Evolutionary conservation across 257 asterid species (phyloP), one percentile per base, ranked within the genome.

Genomic region (Hygrophila difformis): DNA sequence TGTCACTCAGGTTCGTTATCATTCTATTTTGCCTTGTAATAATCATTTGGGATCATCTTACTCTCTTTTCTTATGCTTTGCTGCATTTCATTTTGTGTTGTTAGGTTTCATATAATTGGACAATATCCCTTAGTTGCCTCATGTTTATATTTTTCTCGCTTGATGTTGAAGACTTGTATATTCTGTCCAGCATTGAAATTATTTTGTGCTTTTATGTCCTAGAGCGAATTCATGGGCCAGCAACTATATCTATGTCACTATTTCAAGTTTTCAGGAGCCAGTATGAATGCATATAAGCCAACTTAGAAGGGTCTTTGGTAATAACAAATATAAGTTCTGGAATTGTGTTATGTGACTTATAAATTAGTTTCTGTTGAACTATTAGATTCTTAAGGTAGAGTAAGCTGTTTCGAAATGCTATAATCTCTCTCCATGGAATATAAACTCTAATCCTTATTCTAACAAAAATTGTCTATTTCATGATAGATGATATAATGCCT

Each of bases 1-100:
- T 39, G 76, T 75, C 45, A 77, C 62, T 65, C 88, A 79, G 93
- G 98, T 89, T 49, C 66, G 81, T 47, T 51, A 26, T 57, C 10
- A 5, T 9, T 6, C 37, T 2, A 3, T 33, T 33, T 9, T 33
- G 37, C 10, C 2, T 33, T 33, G 37, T 9, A 33, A 10, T 33
- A 5, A 12, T 33, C 37, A 33, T 33, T 33, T 5, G 12, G n/a
- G 12, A 39, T 39, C 18, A 13, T 12, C 17, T 34, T 41, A 41
- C 33, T 18, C 20, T 54, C 55, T 39, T 31, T 48, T 33, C n/a
- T n/a, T n/a, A n/a, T n/a, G n/a, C n/a, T 39, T 31, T 47, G 46
- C 37, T 22, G 21, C 11, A 13, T 22, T 20, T 42, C 12, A 9
- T 22, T 54, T 19, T 45, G 34, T 46, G 47, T 47, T 41, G 8